These are phyloP conservation scores for Melaleuca quinquenervia DNA, from an alignment of 345 rosid species.

Conservation along the genomic window DNA sequence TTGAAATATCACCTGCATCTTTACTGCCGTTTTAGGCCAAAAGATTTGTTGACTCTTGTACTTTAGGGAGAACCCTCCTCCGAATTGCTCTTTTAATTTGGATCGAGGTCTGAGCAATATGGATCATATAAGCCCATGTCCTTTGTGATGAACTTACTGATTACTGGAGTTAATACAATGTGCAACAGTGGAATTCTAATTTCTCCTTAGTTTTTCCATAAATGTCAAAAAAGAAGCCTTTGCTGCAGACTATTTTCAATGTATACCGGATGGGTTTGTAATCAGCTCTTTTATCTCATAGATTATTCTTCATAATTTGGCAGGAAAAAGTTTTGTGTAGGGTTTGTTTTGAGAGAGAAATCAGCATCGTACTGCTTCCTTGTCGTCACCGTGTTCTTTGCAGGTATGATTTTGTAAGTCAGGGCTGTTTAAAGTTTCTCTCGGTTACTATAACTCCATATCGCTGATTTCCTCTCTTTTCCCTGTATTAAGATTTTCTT, in stretches of 20 bases:
- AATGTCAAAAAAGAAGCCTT: neutral
- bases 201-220: neutral
- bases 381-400: slow-evolving; percentile 92
- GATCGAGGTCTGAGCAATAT: neutral
- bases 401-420: slow-evolving; percentile 36
- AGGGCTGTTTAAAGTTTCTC: neutral
- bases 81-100: neutral
- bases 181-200: neutral
- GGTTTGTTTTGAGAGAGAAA: slow-evolving; percentile 88
- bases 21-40: neutral
- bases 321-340: slow-evolving; percentile 96
- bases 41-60: neutral
- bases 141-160: neutral
- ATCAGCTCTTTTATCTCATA: neutral
- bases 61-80: neutral
- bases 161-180: neutral
- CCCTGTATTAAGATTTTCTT: neutral
- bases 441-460: neutral
- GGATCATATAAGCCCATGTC: neutral
- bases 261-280: neutral
- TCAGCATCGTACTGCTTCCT: slow-evolving; percentile 82
- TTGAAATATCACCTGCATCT: neutral
- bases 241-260: neutral
- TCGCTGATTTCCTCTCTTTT: neutral
- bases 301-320: neutral